These are phyloP conservation scores for Zoysia japonica DNA, from an alignment of 176 grass and related monocot genomes.

Conservation along the genomic window DNA sequence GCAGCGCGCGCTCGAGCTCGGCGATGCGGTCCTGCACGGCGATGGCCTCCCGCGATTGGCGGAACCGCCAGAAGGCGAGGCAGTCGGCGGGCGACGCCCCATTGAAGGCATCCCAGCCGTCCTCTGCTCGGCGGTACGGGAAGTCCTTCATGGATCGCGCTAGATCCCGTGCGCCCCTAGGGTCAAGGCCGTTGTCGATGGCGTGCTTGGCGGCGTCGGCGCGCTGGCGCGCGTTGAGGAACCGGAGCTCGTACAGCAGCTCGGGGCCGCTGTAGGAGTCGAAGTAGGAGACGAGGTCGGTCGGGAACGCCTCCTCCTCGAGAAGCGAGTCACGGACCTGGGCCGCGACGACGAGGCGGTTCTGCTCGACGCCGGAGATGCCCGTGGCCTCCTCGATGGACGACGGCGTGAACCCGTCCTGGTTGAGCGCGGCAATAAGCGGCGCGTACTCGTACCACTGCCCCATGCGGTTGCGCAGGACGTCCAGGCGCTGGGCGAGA, in stretches of 20 bases:
- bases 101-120: slow-evolving; percentile 64
- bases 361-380: slow-evolving; percentile 82
- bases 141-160: slow-evolving; percentile 69
- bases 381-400: slow-evolving; percentile 83
- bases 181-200: slow-evolving; percentile 51
- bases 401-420: slow-evolving; percentile 72
- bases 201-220: slow-evolving; percentile 42
- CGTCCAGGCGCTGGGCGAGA: slow-evolving; percentile 51
- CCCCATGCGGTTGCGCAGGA: slow-evolving; percentile 72
- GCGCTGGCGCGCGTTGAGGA: slow-evolving; percentile 72
- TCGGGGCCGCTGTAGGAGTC: slow-evolving; percentile 63
- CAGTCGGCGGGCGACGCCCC: slow-evolving; percentile 64
- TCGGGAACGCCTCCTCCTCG: slow-evolving; percentile 22
- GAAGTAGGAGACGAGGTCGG: slow-evolving; percentile 62
- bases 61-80: slow-evolving; percentile 72
- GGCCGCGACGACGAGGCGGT: slow-evolving; percentile 59
- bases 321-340: slow-evolving; percentile 82
- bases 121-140: slow-evolving; percentile 54
- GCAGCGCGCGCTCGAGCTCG: slow-evolving; percentile 56
- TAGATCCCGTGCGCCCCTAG: slow-evolving; percentile 59
- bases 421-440: slow-evolving; percentile 58
- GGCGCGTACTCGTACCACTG: slow-evolving; percentile 85
- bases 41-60: slow-evolving; percentile 63
- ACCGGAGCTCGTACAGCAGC: slow-evolving; percentile 73
- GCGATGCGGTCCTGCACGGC: slow-evolving; percentile 32